These are phyloP conservation scores for Arthrinium puccinioides DNA, from an alignment of 2,329 filamentous ascomycete species.

Conservation along the genomic window DNA sequence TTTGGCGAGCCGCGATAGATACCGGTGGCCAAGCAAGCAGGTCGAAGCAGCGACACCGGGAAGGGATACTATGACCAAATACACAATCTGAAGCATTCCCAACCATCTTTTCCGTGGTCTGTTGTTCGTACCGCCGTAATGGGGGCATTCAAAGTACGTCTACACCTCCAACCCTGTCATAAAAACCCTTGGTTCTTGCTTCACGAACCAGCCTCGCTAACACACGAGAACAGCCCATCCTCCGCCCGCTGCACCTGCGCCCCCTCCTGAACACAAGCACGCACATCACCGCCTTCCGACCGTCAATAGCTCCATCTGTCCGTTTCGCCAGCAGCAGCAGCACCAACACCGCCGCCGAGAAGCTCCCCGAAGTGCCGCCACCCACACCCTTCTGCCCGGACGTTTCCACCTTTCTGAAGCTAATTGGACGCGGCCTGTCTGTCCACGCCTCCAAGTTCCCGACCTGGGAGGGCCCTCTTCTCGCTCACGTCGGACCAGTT, in stretches of 20 bases:
- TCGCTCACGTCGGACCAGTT: conserved; percentile 70
- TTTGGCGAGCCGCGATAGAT: too few species aligned
- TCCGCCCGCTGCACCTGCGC: conserved; percentile 21
- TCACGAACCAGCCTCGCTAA: neutral
- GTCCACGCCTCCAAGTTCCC: conserved; percentile 81
- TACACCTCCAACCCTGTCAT: neutral
- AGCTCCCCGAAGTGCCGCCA: conserved; percentile 40
- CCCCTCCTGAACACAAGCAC: conserved; percentile 8
- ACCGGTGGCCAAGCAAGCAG: too few species aligned
- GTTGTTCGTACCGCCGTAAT: conserved; percentile 5
- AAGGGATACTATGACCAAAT: too few species aligned
- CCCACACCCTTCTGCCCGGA: conserved; percentile 85
- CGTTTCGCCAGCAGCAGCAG: neutral
- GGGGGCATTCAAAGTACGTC: conserved; percentile 8
- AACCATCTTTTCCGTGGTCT: too few species aligned
- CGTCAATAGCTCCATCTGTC: conserved; percentile 5
- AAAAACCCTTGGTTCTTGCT: neutral
- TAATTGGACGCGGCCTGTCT: conserved; percentile 83
- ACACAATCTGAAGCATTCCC: too few species aligned
- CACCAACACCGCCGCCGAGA: neutral
- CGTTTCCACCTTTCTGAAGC: conserved; percentile 73
- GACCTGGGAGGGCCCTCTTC: conserved; percentile 87
- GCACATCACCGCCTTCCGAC: neutral
- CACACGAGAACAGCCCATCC: conserved; percentile 13
- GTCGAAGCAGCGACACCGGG: too few species aligned